Evolutionary conservation across 306 rosid species (phyloP), one percentile per base, ranked within the genome.

Genomic region (Bauhinia variegata): DNA sequence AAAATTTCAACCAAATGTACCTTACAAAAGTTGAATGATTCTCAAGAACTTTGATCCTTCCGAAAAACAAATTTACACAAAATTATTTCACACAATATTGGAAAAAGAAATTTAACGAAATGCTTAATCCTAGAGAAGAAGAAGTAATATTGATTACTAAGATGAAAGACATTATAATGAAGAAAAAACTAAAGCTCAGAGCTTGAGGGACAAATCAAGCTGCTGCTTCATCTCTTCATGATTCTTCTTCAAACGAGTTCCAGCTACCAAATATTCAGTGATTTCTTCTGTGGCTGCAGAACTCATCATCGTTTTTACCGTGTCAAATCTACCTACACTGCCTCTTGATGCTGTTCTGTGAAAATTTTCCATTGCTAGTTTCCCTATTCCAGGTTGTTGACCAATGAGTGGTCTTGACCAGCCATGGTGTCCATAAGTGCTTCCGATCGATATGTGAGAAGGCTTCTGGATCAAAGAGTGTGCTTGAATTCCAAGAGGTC

Each of bases 171-270:
- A 23, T 1, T 23, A 23, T 23, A 23, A 23, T 23, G 28, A 23
- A 23, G 28, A 23, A 2, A n/a, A 23, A 23, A 23, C 54, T 37
- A 10, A 18, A 13, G 48, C 2, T 50, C 70, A 88, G 51, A 89
- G 92, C 77, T 82, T 84, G 55, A 89, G 83, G 14, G 92, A 86
- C 73, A 86, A 76, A 67, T 89, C 92, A 52, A 89, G 86, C 41
- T 80, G n/a, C n/a, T n/a, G 67, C 77, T 81, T 86, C 63, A 13
- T 77, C 46, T 82, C 85, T 52, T 89, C 87, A 14, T 79, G 79
- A 54, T 75, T 54, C 58, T 23, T 62, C 76, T 50, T 72, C 80
- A 60, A 75, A 70, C 19, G 74, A 80, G 54, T 63, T 53, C 71
- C 79, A 76, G 54, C 64, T 32, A 33, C 78, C 72, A 85, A 46